A percentile compares a stretch with the other conserved stretches of the same genome.
phyloP scores from a whole-genome alignment of 202 grass and related monocot species.

The Musa balbisiana region DNA sequence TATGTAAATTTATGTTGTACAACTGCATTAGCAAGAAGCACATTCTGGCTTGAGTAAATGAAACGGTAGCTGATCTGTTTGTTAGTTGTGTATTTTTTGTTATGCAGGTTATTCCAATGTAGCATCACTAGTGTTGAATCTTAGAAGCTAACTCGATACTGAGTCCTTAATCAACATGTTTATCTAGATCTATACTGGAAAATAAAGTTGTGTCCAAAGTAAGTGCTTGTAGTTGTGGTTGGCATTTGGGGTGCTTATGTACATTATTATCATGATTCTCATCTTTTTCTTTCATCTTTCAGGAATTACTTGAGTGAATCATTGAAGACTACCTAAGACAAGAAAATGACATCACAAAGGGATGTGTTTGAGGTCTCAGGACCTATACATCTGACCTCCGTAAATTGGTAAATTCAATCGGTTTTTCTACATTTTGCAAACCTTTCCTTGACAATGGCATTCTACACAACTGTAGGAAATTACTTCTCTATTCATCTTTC shows the following conservation, averaged over 20 bases:
- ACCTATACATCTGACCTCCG: constrained; percentile 13
- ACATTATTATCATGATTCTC: not conserved
- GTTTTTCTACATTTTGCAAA: not conserved
- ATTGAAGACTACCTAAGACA: not conserved
- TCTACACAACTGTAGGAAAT: too few species aligned
- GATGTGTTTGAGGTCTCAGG: constrained; percentile 13
- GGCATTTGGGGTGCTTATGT: not conserved
- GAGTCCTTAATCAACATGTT: not conserved
- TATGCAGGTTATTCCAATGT: not conserved
- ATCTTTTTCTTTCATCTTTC: not conserved
- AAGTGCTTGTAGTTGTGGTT: not conserved
- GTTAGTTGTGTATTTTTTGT: not conserved
- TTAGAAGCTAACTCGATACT: not conserved
- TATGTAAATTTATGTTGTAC: too few species aligned
- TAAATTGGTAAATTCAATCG: constrained; percentile 4
- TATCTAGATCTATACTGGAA: constrained; percentile 1
- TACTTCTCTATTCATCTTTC: not conserved
- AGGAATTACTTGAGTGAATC: not conserved
- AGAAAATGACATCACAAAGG: constrained; percentile 16
- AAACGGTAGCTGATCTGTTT: not conserved
- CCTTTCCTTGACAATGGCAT: not conserved
- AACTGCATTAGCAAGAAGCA: not conserved
- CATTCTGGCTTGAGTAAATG: not conserved
- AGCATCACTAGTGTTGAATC: not conserved
- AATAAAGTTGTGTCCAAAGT: not conserved